Evolutionary conservation across 2,329 filamentous ascomycete species (phyloP), one percentile per base, ranked within the genome.

Genomic region (Cytospora piceicola): DNA sequence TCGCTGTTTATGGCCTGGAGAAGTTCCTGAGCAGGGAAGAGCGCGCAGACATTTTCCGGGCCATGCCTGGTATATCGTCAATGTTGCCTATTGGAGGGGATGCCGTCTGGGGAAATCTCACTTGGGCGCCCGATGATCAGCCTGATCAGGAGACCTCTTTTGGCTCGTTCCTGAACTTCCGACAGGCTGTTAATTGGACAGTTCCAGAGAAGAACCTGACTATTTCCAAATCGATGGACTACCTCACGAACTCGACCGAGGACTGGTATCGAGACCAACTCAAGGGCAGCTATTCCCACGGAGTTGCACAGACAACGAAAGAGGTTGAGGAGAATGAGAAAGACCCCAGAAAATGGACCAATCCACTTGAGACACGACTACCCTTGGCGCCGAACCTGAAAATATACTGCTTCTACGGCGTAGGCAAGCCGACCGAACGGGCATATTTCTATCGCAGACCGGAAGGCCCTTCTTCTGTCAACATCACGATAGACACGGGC

Each of bases 41-140:
- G 76, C 87, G 95, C 61, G 93, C 92, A 0, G 93, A 98, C 73
- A 90, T 99, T 53, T 97, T 99, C 81, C 89, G 95, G 61, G 92
- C 93, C 54, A 98, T 99, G 94, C 95, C 95, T 0, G 95, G 95
- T 8, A 92, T 97, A 67, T 96, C 92, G 8, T 95, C 92, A 57
- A 99, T 99, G 95, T 84, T 99, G 1, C 95, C 95, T 7, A 92
- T 97, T 54, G 95, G 95, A 39, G 95, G 95, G 29, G 88, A 96
- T 66, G 91, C 91, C 0, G 89, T 99, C n/a, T 99, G 95, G 95
- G 95, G 95, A 20, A 94, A 97, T 72, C 77, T 86, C 34, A 89
- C 89, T 8, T 93, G 92, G 82, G 95, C 95, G 0, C 95, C 95
- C 0, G 95, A 99, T 72, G 95, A 99, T 74, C 76, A 79, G 42